Evolutionary conservation across 805 yeast species (phyloP).

Genomic region (Saccharomycopsis sp.): DNA sequence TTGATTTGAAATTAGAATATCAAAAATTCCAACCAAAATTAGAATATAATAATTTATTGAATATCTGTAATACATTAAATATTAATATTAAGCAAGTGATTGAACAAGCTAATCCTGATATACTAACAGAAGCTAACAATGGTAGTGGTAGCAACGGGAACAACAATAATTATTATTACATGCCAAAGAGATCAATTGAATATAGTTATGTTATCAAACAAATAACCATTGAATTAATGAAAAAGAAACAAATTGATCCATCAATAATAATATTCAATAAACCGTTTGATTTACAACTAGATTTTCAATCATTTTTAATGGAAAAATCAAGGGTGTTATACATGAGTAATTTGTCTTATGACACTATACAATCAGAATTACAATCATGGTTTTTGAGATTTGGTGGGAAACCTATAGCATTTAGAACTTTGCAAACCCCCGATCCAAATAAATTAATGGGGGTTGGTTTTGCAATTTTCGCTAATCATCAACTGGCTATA

Average conservation of each 20-base stretch:
- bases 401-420: constrained; percentile 81
- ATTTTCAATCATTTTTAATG: constrained; percentile 54
- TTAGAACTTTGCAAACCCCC: constrained; percentile 76
- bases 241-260: neutral
- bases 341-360: constrained; percentile 73
- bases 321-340: constrained; percentile 77
- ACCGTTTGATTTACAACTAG: constrained; percentile 75
- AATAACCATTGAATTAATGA: constrained; percentile 1
- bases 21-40: constrained; percentile 51
- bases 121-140: constrained; percentile 5
- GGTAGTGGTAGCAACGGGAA: constrained; percentile 1
- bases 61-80: constrained; percentile 27
- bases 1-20: constrained; percentile 71
- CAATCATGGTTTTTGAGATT: constrained; percentile 88
- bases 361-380: constrained; percentile 83
- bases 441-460: constrained; percentile 45
- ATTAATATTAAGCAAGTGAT: constrained; percentile 22
- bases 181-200: constrained; percentile 11
- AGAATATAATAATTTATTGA: constrained; percentile 24
- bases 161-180: neutral
- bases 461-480: constrained; percentile 80
- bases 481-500: constrained; percentile 78
- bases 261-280: neutral
- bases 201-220: constrained; percentile 1
- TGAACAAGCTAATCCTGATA: neutral